Percentiles rank a stretch among this genome's conserved stretches.
phyloP scores from a whole-genome alignment of 2,329 filamentous ascomycete species.

The Alternaria arborescens region DNA sequence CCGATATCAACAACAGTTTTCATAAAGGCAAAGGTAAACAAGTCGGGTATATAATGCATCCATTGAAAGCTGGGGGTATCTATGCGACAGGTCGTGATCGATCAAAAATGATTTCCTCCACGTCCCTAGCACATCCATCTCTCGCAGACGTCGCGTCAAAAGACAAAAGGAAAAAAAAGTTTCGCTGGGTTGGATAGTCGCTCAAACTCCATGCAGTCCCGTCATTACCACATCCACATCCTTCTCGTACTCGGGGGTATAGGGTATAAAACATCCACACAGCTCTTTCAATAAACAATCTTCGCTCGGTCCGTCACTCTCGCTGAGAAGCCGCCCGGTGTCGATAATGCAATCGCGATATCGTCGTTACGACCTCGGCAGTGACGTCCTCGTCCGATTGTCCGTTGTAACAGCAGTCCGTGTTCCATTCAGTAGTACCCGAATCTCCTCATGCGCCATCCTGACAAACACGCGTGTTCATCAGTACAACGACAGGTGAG shows the following conservation, averaged over 20 bases:
- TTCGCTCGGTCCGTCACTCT: neutral
- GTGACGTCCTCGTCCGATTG: neutral
- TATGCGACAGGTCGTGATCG: conserved; percentile 28
- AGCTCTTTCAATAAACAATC: neutral
- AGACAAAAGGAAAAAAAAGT: conserved; percentile 5
- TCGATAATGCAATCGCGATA: neutral
- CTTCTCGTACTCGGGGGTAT: neutral
- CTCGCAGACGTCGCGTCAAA: neutral
- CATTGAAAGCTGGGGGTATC: conserved; percentile 33
- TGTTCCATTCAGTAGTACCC: conserved; percentile 3
- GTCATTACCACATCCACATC: conserved; percentile 8
- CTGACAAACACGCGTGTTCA: conserved; percentile 1
- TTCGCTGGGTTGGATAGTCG: neutral
- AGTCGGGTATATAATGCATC: conserved; percentile 19
- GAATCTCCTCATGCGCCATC: conserved; percentile 13
- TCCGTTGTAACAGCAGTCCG: neutral
- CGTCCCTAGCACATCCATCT: conserved; percentile 19
- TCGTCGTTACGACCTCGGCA: neutral
- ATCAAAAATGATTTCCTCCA: conserved; percentile 26
- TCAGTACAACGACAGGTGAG: conserved; percentile 4
- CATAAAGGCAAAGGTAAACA: neutral
- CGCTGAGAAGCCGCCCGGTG: neutral
- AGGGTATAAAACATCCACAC: conserved; percentile 11
- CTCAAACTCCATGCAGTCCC: conserved; percentile 12
- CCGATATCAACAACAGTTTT: neutral